Base-by-base conservation (phyloP, 257 asterid species). In the Henckelia pumila region DNA sequence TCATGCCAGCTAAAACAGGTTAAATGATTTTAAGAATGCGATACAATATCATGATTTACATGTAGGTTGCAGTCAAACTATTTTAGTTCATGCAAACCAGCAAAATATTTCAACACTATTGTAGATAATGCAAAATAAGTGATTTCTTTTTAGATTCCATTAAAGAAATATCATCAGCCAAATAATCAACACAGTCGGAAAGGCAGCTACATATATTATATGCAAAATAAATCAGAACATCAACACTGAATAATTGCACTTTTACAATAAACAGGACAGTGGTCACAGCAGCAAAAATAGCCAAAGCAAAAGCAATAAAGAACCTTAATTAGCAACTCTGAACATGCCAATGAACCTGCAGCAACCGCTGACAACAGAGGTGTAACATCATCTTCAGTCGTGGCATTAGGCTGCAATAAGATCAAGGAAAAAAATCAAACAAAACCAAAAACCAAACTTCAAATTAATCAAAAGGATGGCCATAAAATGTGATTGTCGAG, bases 361-460 rank as follows among this genome's bases (percentile, higher is more conserved):
- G 99, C 97, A 60, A 93, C 97, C 79, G 97, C 92, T 29, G 97
- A 82, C 67, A 90, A 30, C 75, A 93, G 76, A 59, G 99, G 96
- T 75, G 92, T 86, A 63, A 93, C 74, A 70, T 88, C 96, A 71
- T 93, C 99, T 20, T 90, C 95, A 24, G 89, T 88, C 82, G 83
- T 81, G 70, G 78, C 76, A 81, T 93, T 87, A 52, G 96, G 90
- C 97, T 93, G 92, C 88, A 84, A 79, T 68, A 73, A 68, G 72
- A 49, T 64, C 55, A 78, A 66, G 63, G 33, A 61, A 52, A 40
- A 62, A 50, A 64, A 49, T 53, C 26, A 67, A 49, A 56, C 49
- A 71, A 9, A 14, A 49, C 35, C 30, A 49, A 37, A 19, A 35
- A 63, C 24, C 64, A 32, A 47, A 11, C 58, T 21, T 23, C 22